A percentile compares a stretch with the other conserved stretches of the same genome.
Evolutionary conservation across 169 alveolate genomes (phyloP).

Genomic region (Eimeria maxima): DNA sequence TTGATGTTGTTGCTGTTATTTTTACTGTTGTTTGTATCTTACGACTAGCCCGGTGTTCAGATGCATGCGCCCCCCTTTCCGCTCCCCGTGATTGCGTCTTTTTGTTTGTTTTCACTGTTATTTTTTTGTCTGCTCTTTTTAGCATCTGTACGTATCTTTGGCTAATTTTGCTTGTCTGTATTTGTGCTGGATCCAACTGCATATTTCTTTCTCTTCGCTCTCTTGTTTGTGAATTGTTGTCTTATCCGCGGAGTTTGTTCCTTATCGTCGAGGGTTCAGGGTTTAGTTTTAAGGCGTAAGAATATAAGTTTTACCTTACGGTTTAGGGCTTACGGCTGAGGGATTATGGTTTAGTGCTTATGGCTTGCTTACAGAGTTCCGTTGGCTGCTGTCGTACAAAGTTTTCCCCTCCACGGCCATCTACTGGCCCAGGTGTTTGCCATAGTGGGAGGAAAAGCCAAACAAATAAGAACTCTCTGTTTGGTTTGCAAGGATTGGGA

Average conservation of each 20-base stretch:
- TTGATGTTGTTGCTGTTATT: not conserved
- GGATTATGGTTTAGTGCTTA: not conserved
- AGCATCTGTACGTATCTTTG: not conserved
- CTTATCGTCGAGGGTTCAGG: not conserved
- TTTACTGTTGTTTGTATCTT: not conserved
- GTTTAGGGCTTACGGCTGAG: too few relatives aligned
- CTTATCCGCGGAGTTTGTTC: not conserved
- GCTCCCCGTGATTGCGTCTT: not conserved
- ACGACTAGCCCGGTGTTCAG: not conserved
- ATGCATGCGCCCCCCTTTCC: not conserved
- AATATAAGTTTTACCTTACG: not conserved
- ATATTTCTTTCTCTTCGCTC: not conserved
- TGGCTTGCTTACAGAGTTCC: not conserved
- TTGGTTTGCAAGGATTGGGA: constrained; percentile 31
- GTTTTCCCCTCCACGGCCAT: constrained; percentile 6
- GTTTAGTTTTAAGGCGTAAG: not conserved
- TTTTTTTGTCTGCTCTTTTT: not conserved
- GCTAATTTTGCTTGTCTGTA: not conserved
- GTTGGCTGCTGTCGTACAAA: not conserved
- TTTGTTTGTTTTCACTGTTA: not conserved
- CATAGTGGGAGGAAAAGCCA: not conserved
- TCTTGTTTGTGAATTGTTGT: too few relatives aligned
- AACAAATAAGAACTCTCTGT: not conserved
- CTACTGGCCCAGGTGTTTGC: not conserved
- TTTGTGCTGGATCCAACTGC: not conserved